Conservation (phyloP, 768 basidiomycete genomes). For the Leccinellum albellum region DNA sequence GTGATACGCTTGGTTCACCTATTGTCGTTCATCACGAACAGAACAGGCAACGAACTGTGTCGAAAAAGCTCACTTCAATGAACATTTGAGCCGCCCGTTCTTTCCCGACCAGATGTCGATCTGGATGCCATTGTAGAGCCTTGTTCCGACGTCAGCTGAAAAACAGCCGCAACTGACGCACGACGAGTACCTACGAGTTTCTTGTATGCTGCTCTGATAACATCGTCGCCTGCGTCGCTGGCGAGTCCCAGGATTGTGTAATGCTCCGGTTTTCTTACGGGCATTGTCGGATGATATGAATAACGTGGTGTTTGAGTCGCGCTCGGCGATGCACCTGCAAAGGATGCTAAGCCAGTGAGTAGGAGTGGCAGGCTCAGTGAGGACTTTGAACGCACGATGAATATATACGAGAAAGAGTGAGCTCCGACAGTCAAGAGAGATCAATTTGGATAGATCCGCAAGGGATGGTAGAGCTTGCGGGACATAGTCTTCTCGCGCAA, state of each 20-base stretch:
- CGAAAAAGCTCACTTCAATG: constrained; percentile 44
- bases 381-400: constrained; percentile 12
- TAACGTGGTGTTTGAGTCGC: constrained; percentile 6
- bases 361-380: not conserved
- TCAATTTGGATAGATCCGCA: constrained; percentile 22
- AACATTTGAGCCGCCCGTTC: constrained; percentile 53
- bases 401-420: constrained; percentile 28
- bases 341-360: constrained; percentile 6
- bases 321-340: constrained; percentile 7
- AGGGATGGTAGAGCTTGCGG: constrained; percentile 22
- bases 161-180: constrained; percentile 19
- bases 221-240: constrained; percentile 44
- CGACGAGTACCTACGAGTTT: constrained; percentile 43
- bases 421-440: constrained; percentile 24
- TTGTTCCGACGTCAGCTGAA: constrained; percentile 20
- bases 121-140: constrained; percentile 69
- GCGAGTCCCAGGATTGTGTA: constrained; percentile 46
- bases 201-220: constrained; percentile 60
- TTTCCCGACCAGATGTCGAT: constrained; percentile 52
- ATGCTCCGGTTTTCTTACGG: constrained; percentile 24
- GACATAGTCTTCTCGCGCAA: constrained; percentile 13
- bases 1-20: constrained; percentile 59
- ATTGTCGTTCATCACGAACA: not conserved
- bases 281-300: constrained; percentile 25
- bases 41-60: not conserved